Conservation (phyloP, 345 rosid species). For the Euphorbia lathyris region DNA sequence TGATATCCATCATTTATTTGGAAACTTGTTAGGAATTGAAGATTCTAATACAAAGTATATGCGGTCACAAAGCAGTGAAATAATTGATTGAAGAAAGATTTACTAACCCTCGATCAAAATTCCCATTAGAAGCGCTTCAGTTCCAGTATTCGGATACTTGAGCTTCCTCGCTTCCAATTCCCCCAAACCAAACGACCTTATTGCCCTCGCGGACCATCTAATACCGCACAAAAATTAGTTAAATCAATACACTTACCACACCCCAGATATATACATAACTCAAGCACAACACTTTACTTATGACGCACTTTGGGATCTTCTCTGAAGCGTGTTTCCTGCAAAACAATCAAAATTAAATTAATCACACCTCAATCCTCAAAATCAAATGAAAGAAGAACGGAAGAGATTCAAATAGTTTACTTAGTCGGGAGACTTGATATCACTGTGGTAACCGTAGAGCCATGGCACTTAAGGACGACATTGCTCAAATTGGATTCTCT, state of each 20-base stretch:
- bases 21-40: neutral
- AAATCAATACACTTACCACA: neutral
- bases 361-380: neutral
- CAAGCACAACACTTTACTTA: neutral
- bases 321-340: slow-evolving; percentile 60
- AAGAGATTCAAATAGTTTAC: slow-evolving; percentile 28
- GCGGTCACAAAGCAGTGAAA: neutral
- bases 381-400: neutral
- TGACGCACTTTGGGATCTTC: slow-evolving; percentile 56
- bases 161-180: slow-evolving; percentile 90
- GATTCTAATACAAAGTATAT: neutral
- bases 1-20: neutral
- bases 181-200: slow-evolving; percentile 75
- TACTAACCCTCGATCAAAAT: slow-evolving; percentile 82
- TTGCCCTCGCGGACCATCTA: slow-evolving; percentile 94
- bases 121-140: slow-evolving; percentile 87
- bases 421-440: slow-evolving; percentile 64
- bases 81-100: neutral
- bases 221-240: slow-evolving; percentile 7
- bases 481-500: slow-evolving; percentile 26
- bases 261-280: neutral
- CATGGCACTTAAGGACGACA: slow-evolving; percentile 28
- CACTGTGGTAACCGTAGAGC: slow-evolving; percentile 38
- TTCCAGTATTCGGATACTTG: slow-evolving; percentile 75
- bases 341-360: slow-evolving; percentile 4